Percentiles rank a stretch among this genome's conserved stretches.
These are phyloP conservation scores for Calocybe gangraenosa DNA, from an alignment of 768 basidiomycete species.

Conservation along the genomic window DNA sequence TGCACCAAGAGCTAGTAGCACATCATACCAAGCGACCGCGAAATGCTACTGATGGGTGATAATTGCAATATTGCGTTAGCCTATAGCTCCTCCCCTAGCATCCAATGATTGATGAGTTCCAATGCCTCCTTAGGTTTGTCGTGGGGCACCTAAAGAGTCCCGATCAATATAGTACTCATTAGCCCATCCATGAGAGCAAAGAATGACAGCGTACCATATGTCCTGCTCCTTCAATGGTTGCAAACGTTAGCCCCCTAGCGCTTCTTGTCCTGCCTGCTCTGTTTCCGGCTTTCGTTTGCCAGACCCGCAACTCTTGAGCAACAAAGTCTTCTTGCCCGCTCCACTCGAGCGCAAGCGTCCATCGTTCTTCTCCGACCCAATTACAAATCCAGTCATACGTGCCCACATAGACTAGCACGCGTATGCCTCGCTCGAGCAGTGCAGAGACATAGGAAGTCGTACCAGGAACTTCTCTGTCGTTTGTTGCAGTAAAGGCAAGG, in stretches of 20 bases:
- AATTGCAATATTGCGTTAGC: too few species aligned
- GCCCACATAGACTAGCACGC: slow-evolving; percentile 68
- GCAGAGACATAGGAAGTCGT: slow-evolving; percentile 52
- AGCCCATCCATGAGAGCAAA: background rate
- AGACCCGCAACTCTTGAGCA: slow-evolving; percentile 43
- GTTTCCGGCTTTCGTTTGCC: slow-evolving; percentile 48
- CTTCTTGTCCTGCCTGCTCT: slow-evolving; percentile 32
- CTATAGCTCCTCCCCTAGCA: slow-evolving; percentile 16
- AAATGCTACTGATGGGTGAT: too few species aligned
- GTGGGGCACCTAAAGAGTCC: slow-evolving; percentile 42
- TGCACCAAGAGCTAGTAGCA: too few species aligned
- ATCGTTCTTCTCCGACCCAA: slow-evolving; percentile 69
- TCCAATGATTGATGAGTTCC: slow-evolving; percentile 54
- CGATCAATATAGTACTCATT: slow-evolving; percentile 8
- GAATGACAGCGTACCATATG: slow-evolving; percentile 50
- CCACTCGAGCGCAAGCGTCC: slow-evolving; percentile 73
- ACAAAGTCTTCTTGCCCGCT: slow-evolving; percentile 47
- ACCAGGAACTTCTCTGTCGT: slow-evolving; percentile 43
- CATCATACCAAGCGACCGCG: too few species aligned
- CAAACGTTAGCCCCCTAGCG: slow-evolving; percentile 55
- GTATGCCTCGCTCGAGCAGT: slow-evolving; percentile 68
- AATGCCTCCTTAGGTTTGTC: slow-evolving; percentile 58
- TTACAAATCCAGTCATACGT: slow-evolving; percentile 76
- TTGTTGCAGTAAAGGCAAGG: slow-evolving; percentile 38
- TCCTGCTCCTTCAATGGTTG: slow-evolving; percentile 63